Evolutionary conservation across 1,284 basidiomycete genomes (phyloP), one percentile per base, ranked within the genome.

Genomic region (Heliocybe sulcata): DNA sequence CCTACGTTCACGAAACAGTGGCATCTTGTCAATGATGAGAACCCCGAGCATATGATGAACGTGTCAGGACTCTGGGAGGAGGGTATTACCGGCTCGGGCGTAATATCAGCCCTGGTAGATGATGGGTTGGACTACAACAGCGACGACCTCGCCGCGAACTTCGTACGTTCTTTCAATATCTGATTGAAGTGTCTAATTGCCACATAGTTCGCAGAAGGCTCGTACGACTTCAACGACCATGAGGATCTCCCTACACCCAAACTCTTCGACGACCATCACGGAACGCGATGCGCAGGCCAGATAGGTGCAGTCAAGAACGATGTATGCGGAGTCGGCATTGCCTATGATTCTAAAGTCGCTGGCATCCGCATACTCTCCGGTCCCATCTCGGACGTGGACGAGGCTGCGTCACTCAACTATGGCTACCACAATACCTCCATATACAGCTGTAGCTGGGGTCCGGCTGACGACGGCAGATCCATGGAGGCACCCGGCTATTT

Each of bases 381-480:
- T 0, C 86, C 92, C n/a, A 98, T 99, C 60, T 89, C 94, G 4
- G 96, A 99, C 67, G 86, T 92, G n/a, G 97, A 99, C 70, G 97
- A 99, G 72, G 95, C 97, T 1, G 86, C 93, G 1, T 87, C 96
- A 3, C 83, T 99, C 59, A 99, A 99, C 72, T 98, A 83, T 65
- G 92, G 87, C 14, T 99, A 87, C 69, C 90, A 98, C 64, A 87
- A 93, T 61, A 94, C 92, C 57, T 90, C 91, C 51, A 94, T 96
- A 62, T 99, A 90, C 75, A 94, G 90, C 56, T 99, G 97, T 72
- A 94, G 90, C 57, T 99, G 96, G 96, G 97, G 97, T 12, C 97
- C 97, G 8, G 91, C 96, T 0, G 97, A 99, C 69, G 92, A 98
- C 64, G 96, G 96, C 4, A 79, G 78, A 62, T 88, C 91, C 16